Conservation (phyloP, 2,329 filamentous ascomycete species). For the Paracoccidioides brasiliensis region DNA sequence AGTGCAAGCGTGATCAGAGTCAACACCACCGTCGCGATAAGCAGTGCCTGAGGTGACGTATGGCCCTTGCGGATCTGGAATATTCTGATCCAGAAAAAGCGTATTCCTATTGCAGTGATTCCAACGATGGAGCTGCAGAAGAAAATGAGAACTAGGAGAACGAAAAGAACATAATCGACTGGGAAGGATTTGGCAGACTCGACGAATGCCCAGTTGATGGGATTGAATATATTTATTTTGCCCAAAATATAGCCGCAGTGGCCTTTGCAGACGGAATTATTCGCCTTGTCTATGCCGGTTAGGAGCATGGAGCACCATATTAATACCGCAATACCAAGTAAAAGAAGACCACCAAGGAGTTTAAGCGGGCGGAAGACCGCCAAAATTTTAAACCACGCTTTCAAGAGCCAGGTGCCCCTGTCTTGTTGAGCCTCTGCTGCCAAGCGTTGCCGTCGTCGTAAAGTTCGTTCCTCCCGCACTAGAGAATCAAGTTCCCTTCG, state of each 20-base stretch:
- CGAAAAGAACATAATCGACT: slow-evolving; percentile 81
- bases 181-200: slow-evolving; percentile 74
- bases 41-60: slow-evolving; percentile 79
- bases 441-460: slow-evolving; percentile 77
- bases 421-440: slow-evolving; percentile 67
- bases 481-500: slow-evolving; percentile 77
- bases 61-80: slow-evolving; percentile 83
- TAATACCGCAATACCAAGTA: slow-evolving; percentile 60
- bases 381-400: slow-evolving; percentile 64
- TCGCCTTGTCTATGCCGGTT: slow-evolving; percentile 89
- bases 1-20: slow-evolving; percentile 80
- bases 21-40: slow-evolving; percentile 82
- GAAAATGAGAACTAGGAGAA: slow-evolving; percentile 69
- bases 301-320: slow-evolving; percentile 89
- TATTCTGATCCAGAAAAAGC: slow-evolving; percentile 88
- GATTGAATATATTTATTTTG: slow-evolving; percentile 83
- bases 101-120: slow-evolving; percentile 75
- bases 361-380: slow-evolving; percentile 79
- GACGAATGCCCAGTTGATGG: slow-evolving; percentile 80
- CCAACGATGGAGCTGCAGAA: slow-evolving; percentile 82
- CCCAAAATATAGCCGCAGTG: slow-evolving; percentile 87
- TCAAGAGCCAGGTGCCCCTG: slow-evolving; percentile 60
- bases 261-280: slow-evolving; percentile 83
- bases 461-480: slow-evolving; percentile 77
- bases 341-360: slow-evolving; percentile 66